Conservation (phyloP, 1,139 yeast genomes). For the Candida gigantensis region DNA sequence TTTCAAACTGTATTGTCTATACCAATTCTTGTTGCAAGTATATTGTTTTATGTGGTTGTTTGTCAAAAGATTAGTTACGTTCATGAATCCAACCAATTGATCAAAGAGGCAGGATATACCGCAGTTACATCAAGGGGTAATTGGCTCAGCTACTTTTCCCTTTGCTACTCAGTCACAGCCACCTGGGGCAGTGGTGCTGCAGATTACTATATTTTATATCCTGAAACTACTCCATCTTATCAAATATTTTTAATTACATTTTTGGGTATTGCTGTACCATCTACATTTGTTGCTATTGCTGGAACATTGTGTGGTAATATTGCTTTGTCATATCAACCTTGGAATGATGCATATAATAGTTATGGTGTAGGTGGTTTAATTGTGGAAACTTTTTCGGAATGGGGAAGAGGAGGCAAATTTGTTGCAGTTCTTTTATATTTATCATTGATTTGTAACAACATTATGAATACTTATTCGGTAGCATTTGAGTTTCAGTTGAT, state of each 20-base stretch:
- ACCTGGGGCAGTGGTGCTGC: slow-evolving; percentile 90
- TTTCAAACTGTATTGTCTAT: slow-evolving; percentile 72
- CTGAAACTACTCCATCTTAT: slow-evolving; percentile 63
- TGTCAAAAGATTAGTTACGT: slow-evolving; percentile 50
- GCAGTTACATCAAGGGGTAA: slow-evolving; percentile 51
- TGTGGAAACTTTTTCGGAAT: slow-evolving; percentile 62
- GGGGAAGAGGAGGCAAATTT: slow-evolving; percentile 73
- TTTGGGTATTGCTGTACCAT: slow-evolving; percentile 67
- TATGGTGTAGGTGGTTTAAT: slow-evolving; percentile 80
- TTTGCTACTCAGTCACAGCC: slow-evolving; percentile 75
- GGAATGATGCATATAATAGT: slow-evolving; percentile 56
- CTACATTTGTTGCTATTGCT: slow-evolving; percentile 74
- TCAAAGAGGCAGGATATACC: slow-evolving; percentile 27
- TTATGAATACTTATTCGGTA: slow-evolving; percentile 73
- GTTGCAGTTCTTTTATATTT: slow-evolving; percentile 34
- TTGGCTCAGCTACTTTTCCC: slow-evolving; percentile 71
- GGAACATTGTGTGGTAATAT: slow-evolving; percentile 70
- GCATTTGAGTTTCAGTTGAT: slow-evolving; percentile 77
- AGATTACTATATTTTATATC: slow-evolving; percentile 80
- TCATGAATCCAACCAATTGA: slow-evolving; percentile 34
- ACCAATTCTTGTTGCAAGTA: slow-evolving; percentile 68
- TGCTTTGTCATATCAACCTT: slow-evolving; percentile 57
- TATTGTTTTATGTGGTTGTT: slow-evolving; percentile 68
- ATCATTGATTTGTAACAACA: slow-evolving; percentile 39
- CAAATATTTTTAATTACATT: slow-evolving; percentile 64